Base-by-base conservation (phyloP, 2,329 filamentous ascomycete species). In the Orbilia ellipsospora region DNA sequence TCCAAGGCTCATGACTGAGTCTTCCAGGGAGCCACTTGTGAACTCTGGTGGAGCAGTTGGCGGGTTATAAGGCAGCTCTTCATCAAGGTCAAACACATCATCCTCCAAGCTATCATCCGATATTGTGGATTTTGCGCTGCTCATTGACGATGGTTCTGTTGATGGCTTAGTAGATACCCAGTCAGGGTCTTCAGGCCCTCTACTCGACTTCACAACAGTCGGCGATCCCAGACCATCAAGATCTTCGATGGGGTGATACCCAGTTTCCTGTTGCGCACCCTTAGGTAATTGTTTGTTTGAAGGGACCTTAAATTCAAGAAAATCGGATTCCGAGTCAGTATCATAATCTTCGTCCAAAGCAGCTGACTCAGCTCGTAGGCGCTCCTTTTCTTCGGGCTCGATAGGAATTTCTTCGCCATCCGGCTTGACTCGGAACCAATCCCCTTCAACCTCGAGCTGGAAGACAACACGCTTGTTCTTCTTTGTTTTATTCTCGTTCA, bases 381-480 rank as follows among this genome's bases (percentile, higher is more conserved):
- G 57, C 60, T 72, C 73, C 18, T 31, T 77, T 28, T 72, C 65
- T 51, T 63, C 61, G n/a, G 72, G 63, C 51, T 77, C 66, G 60
- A 70, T 70, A 20, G 73, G 73, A 57, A 77, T 42, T 67, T 77
- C 73, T 51, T 77, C 73, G 12, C 73, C 73, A 40, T 77, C 73
- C 54, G 73, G 73, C 28, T 72, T 70, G 12, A 77, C 66, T 40
- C 73, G 60, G 48, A 77, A 66, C 55, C 67, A 77, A 45, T 72
- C 66, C 42, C 73, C 73, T 50, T 77, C 66, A 40, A 77, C 44
- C 42, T 72, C 73, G 18, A 77, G 54, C 61, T 77, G 73, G 57
- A 77, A 77, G 12, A 77, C 56, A 63, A 77, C 73, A n/a, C 57
- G 65, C 52, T 77, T 77, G 44, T 77, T 77, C 62, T 77, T 75